phyloP scores from a whole-genome alignment of 1,284 basidiomycete species.

The Gomphus sp. region DNA sequence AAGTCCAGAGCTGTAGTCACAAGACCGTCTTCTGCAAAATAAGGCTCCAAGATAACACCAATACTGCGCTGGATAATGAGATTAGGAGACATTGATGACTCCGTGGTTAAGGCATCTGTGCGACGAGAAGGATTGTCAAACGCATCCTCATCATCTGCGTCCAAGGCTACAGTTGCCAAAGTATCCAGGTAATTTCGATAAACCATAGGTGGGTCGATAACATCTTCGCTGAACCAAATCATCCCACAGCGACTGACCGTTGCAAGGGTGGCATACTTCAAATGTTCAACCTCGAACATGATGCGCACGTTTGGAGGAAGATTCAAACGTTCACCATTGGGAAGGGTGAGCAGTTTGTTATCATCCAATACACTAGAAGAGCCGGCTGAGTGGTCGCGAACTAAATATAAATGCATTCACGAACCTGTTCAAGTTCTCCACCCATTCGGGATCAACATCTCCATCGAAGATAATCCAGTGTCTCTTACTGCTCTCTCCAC shows the following conservation, averaged over 20 bases:
- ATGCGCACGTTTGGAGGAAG: slow-evolving; percentile 96
- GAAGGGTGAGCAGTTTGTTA: slow-evolving; percentile 95
- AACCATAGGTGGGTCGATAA: slow-evolving; percentile 87
- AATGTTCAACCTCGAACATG: slow-evolving; percentile 99
- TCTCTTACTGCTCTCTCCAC: slow-evolving; percentile 92
- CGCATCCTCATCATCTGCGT: slow-evolving; percentile 84
- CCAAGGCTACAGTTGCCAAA: slow-evolving; percentile 71
- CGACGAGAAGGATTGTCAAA: slow-evolving; percentile 50
- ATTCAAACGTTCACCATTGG: slow-evolving; percentile 97
- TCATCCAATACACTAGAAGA: slow-evolving; percentile 86
- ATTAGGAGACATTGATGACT: slow-evolving; percentile 41
- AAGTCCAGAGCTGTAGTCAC: slow-evolving; percentile 73
- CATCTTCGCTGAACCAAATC: slow-evolving; percentile 99
- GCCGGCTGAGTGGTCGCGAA: slow-evolving; percentile 10
- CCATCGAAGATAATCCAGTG: slow-evolving; percentile 99
- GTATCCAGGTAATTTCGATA: slow-evolving; percentile 84
- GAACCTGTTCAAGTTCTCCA: slow-evolving; percentile 97
- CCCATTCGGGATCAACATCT: slow-evolving; percentile 99
- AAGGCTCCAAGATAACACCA: slow-evolving; percentile 68
- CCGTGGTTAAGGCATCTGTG: slow-evolving; percentile 39
- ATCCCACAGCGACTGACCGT: slow-evolving; percentile 99
- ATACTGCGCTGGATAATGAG: slow-evolving; percentile 78
- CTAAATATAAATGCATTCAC: slow-evolving; percentile 14
- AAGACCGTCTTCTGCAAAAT: slow-evolving; percentile 78
- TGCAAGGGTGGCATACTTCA: slow-evolving; percentile 94